These are phyloP conservation scores for Brassica juncea DNA, from an alignment of 345 rosid genomes.

Conservation along the genomic window DNA sequence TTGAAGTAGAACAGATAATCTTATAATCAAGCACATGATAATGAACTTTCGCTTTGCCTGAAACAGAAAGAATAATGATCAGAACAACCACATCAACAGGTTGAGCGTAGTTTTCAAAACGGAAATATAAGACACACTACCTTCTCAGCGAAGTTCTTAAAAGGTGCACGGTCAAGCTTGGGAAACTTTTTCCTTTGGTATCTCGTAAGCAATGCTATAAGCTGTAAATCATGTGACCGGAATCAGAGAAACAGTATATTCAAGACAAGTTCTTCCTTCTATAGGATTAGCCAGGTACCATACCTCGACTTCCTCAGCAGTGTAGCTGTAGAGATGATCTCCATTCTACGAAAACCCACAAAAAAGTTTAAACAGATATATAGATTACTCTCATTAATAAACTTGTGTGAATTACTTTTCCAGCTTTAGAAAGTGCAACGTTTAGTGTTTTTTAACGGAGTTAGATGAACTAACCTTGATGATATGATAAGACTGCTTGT, in stretches of 20 bases:
- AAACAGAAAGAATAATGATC: not conserved
- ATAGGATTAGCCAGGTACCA: slow-evolving; percentile 13
- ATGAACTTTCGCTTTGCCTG: slow-evolving; percentile 54
- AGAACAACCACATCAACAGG: slow-evolving; percentile 13
- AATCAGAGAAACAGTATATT: slow-evolving; percentile 25
- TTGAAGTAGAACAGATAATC: slow-evolving; percentile 56
- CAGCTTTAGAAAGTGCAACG: not conserved
- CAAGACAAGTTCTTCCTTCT: slow-evolving; percentile 10
- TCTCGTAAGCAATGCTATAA: slow-evolving; percentile 64
- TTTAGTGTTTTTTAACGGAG: not conserved
- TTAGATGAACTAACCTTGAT: slow-evolving; percentile 49
- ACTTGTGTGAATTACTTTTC: slow-evolving; percentile 14
- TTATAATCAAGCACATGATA: slow-evolving; percentile 51
- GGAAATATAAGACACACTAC: slow-evolving; percentile 38
- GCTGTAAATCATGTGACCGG: slow-evolving; percentile 39
- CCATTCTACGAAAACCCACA: slow-evolving; percentile 47
- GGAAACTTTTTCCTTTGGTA: slow-evolving; percentile 75
- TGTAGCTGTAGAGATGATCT: slow-evolving; percentile 59
- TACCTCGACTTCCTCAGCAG: slow-evolving; percentile 69
- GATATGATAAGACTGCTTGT: slow-evolving; percentile 66
- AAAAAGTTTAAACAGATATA: not conserved
- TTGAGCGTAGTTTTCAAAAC: slow-evolving; percentile 8
- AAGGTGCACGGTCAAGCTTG: slow-evolving; percentile 42
- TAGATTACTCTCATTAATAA: slow-evolving; percentile 2
- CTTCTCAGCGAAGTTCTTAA: slow-evolving; percentile 47